Evolutionary conservation across 441 rosid species (phyloP), one percentile per base, ranked within the genome.

Genomic region (Mallotus japonicus): DNA sequence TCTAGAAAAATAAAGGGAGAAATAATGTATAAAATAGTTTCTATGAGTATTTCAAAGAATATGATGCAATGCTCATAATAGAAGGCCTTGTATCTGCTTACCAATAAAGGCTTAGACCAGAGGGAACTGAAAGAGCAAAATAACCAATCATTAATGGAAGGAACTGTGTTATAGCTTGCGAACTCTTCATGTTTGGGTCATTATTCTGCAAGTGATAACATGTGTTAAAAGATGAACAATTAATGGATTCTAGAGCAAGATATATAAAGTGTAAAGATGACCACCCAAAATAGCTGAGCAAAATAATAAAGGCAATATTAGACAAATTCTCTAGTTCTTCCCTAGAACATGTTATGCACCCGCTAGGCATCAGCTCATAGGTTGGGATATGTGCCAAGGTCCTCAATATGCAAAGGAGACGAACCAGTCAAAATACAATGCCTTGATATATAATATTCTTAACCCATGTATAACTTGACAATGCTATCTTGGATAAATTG

Each of bases 81-180:
- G 63, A 70, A 79, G 19, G 44, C 34, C 63, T 65, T 22, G 8
- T 10, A 67, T 73, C 71, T 75, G 64, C 97, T 86, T 84, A 92
- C 99, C 99, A 95, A 78, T 95, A 95, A 70, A 95, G 96, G 82
- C 99, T 95, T 81, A 95, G 84, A 82, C 99, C 99, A 55, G 99
- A 95, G 75, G 99, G 99, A 84, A 91, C 99, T 16, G 97, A 95
- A 55, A 95, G 89, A 70, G 99, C 74, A 87, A 92, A 95, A 78
- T 95, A 95, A 76, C 97, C 99, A 55, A 95, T 91, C 92, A 95
- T 79, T 71, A 95, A 78, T 6, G 97, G 99, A 8, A 92, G 93
- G 69, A 95, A 76, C 82, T 91, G 86, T 0, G 96, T 88, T 77
- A 95, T 70, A 1, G 85, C 92, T 86, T 92, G 99, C 76, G 99